Evolutionary conservation across 2,329 filamentous ascomycete species (phyloP).

Genomic region (Knoxdaviesia proteae): DNA sequence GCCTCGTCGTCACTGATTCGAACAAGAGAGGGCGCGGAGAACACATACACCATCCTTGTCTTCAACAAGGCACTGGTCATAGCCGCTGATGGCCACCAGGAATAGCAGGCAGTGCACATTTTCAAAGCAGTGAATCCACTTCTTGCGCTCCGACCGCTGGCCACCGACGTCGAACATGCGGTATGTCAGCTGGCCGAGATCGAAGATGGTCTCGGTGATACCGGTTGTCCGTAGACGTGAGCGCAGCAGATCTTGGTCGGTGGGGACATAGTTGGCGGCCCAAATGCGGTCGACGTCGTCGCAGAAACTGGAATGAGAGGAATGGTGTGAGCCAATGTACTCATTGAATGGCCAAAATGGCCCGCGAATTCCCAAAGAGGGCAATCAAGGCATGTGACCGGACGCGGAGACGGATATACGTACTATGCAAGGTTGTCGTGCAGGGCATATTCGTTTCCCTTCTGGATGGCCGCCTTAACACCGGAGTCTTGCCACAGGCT

Average conservation of each 20-base stretch:
- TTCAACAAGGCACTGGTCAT: slow-evolving; percentile 89
- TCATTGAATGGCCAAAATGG: no score
- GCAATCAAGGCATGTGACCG: not conserved
- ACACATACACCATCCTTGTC: slow-evolving; percentile 77
- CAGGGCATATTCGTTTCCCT: slow-evolving; percentile 89
- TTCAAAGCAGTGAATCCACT: slow-evolving; percentile 95
- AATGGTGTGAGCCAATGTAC: not conserved
- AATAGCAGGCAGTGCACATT: slow-evolving; percentile 85
- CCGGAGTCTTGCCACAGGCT: slow-evolving; percentile 66
- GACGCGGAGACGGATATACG: slow-evolving; percentile 14
- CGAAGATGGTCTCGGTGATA: slow-evolving; percentile 88
- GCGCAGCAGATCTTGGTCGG: slow-evolving; percentile 84
- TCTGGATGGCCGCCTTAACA: slow-evolving; percentile 69
- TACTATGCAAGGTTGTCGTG: slow-evolving; percentile 94
- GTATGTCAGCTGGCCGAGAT: slow-evolving; percentile 78
- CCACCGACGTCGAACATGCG: slow-evolving; percentile 94
- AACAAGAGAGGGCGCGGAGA: no score
- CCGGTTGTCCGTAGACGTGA: slow-evolving; percentile 81
- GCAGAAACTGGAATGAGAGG: slow-evolving; percentile 46
- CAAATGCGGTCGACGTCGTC: slow-evolving; percentile 57
- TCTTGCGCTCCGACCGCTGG: slow-evolving; percentile 82
- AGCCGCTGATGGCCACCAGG: slow-evolving; percentile 85
- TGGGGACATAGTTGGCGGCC: slow-evolving; percentile 60
- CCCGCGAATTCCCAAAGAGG: no score
- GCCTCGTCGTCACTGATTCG: no score